Conservation (phyloP, 176 grass and related monocot genomes). For the Tillandsia fasciculata region DNA sequence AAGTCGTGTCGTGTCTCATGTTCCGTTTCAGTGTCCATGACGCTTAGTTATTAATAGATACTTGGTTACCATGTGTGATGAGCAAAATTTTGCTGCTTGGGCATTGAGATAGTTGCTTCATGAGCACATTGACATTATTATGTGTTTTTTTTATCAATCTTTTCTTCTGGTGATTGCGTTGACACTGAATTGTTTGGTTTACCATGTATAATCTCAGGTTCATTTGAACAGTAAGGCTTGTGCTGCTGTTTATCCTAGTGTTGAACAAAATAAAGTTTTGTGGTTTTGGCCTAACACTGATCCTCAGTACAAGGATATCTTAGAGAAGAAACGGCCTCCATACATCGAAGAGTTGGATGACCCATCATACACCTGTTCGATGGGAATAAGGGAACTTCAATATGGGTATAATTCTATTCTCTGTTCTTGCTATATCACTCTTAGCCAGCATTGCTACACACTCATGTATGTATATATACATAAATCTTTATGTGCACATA, state of each 20-base stretch:
- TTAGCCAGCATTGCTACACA: not conserved
- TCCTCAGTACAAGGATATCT: slow-evolving; percentile 38
- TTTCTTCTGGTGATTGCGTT: not conserved
- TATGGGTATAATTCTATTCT: slow-evolving; percentile 40
- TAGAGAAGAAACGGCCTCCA: slow-evolving; percentile 44
- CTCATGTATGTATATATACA: not conserved
- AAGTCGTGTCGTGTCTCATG: too few species aligned
- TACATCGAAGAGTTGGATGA: slow-evolving; percentile 69
- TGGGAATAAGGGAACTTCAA: slow-evolving; percentile 49
- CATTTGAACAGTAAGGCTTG: slow-evolving; percentile 64
- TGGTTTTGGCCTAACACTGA: slow-evolving; percentile 80
- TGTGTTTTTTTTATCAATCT: not conserved
- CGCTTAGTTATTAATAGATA: too few species aligned
- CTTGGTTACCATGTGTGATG: too few species aligned
- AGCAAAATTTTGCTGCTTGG: too few species aligned
- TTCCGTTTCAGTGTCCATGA: too few species aligned
- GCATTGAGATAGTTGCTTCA: too few species aligned
- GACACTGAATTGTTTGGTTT: not conserved
- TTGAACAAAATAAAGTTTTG: slow-evolving; percentile 68
- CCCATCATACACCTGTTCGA: slow-evolving; percentile 42
- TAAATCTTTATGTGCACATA: too few species aligned
- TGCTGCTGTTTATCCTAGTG: slow-evolving; percentile 60
- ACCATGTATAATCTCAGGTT: slow-evolving; percentile 28
- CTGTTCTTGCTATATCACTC: not conserved
- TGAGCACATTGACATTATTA: not conserved